Conservation (phyloP, 2,329 filamentous ascomycete genomes). For the Diplodia mutila region DNA sequence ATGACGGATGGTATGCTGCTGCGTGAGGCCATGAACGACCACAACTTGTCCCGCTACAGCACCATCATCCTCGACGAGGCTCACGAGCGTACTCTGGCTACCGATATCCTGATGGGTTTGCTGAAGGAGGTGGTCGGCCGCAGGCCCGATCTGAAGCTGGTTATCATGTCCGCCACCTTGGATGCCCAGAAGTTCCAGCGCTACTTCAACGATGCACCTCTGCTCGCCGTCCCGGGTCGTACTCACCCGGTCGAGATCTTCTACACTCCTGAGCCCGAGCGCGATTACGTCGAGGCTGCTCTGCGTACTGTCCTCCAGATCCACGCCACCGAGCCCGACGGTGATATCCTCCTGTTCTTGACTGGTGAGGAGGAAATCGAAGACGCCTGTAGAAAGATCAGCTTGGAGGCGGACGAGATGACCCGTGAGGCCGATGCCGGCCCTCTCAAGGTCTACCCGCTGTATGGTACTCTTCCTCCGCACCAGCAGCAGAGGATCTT, state of each 20-base stretch:
- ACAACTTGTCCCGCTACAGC: conserved; percentile 85
- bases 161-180: conserved; percentile 93
- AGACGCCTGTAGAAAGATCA: conserved; percentile 90
- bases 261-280: conserved; percentile 94
- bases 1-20: conserved; percentile 99
- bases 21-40: conserved; percentile 90
- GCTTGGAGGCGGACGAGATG: conserved; percentile 88
- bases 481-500: conserved; percentile 95
- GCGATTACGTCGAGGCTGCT: conserved; percentile 95
- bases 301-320: conserved; percentile 96
- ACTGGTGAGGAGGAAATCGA: conserved; percentile 99
- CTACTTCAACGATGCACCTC: conserved; percentile 93
- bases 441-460: conserved; percentile 84
- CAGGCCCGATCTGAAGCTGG: conserved; percentile 86
- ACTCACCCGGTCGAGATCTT: conserved; percentile 98
- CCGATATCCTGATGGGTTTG: conserved; percentile 91
- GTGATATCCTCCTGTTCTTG: conserved; percentile 91
- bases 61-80: conserved; percentile 98
- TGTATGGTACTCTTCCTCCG: conserved; percentile 92
- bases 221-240: conserved; percentile 91
- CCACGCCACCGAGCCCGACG: conserved; percentile 87
- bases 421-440: conserved; percentile 88
- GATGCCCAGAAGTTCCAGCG: conserved; percentile 98
- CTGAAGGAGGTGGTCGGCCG: conserved; percentile 91
- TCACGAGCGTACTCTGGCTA: conserved; percentile 95